Evolutionary conservation across 2,329 filamentous ascomycete species (phyloP).

Genomic region (Graphiopsis chlorocephala): DNA sequence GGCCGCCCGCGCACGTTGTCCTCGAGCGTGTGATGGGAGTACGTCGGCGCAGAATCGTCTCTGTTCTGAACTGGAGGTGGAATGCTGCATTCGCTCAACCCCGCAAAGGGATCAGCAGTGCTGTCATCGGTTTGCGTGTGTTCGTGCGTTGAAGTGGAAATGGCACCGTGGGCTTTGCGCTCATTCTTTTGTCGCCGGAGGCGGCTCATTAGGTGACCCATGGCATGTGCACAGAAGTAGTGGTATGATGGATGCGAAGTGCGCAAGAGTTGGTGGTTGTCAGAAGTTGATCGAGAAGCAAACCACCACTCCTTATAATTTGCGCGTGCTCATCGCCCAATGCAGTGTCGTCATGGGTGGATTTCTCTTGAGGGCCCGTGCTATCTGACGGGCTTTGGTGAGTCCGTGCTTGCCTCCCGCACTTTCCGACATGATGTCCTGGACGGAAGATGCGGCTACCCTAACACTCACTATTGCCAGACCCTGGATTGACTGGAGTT

Average conservation of each 20-base stretch:
- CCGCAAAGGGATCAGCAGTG: neutral
- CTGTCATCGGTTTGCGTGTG: neutral
- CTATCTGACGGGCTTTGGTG: neutral
- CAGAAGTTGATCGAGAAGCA: neutral
- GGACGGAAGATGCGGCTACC: neutral
- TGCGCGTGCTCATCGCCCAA: neutral
- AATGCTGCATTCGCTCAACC: conserved; percentile 5
- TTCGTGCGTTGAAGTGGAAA: neutral
- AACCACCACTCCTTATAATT: neutral
- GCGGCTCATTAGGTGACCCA: neutral
- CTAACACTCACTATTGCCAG: no score
- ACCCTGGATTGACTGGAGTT: neutral
- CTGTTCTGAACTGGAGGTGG: conserved; percentile 3
- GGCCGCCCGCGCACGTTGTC: neutral
- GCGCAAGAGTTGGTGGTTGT: neutral
- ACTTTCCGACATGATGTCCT: neutral
- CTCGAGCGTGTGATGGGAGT: conserved; percentile 3
- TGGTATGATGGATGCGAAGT: neutral
- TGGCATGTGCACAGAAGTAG: neutral
- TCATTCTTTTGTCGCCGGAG: neutral
- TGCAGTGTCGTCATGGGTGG: neutral
- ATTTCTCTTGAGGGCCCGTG: neutral
- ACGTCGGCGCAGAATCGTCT: conserved; percentile 5
- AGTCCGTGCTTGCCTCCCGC: neutral
- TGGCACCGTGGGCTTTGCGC: conserved; percentile 1